Evolutionary conservation across 1,284 basidiomycete genomes (phyloP).

Genomic region (Ustanciosporium gigantosporum): DNA sequence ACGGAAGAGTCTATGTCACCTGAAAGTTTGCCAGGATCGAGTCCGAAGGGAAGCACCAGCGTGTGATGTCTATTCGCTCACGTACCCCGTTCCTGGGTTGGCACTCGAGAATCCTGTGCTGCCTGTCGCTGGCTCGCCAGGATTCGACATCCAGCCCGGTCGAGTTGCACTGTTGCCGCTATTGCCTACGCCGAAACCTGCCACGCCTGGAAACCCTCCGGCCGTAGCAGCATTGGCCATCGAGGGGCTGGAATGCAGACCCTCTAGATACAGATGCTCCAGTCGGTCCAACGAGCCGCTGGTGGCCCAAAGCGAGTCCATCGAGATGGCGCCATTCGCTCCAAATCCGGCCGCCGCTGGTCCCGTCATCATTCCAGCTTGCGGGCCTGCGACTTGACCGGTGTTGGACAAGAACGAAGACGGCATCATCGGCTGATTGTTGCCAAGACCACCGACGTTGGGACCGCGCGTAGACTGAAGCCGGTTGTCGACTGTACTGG

Average conservation of each 20-base stretch:
- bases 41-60: no score
- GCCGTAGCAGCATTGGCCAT: not conserved
- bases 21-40: no score
- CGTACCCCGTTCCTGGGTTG: no score
- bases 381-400: not conserved
- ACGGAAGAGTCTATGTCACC: no score
- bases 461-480: not conserved
- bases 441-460: not conserved
- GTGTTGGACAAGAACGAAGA: not conserved
- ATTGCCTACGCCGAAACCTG: not conserved
- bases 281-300: constrained; percentile 13
- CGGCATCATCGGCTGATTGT: not conserved
- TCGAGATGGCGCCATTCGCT: not conserved
- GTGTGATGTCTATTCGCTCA: no score
- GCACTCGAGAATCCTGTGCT: no score
- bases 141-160: constrained; percentile 1
- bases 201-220: not conserved
- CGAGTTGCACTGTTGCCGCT: not conserved
- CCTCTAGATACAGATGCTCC: constrained; percentile 20
- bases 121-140: not conserved
- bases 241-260: constrained; percentile 4
- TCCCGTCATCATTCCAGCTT: not conserved
- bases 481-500: not conserved
- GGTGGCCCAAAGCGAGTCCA: constrained; percentile 4
- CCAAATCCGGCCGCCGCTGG: not conserved